Evolutionary conservation across 1,139 yeast genomes (phyloP), one percentile per base, ranked within the genome.

Genomic region (Debaryomyces sp.): DNA sequence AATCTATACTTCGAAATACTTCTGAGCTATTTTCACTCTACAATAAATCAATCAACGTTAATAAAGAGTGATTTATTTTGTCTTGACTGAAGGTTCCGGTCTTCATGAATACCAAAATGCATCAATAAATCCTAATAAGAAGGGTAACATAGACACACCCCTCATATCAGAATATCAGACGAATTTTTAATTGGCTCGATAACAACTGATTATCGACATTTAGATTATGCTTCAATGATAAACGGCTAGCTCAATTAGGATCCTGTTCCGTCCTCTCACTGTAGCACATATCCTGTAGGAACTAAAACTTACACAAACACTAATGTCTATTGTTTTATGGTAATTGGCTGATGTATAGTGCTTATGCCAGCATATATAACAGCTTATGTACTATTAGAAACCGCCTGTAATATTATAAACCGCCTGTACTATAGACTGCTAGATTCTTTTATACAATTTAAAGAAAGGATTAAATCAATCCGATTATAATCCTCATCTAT

Each of bases 141-240:
- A 41, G 17, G 13, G 43, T 21, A n/a, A 6, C 10, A 15, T n/a
- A 22, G 10, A 6, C 8, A 29, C 36, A 32, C 47, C 47, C 21
- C 24, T 32, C 18, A 4, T 29, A 44, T 13, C 43, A 13, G 21
- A 21, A 44, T 44, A 44, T 23, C 39, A 30, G 30, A 6, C 26
- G 15, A 13, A 21, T 10, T 10, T 30, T 13, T 44, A 12, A 44
- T 44, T 44, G 47, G 47, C 23, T 44, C 41, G 47, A 44, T 44
- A 44, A 44, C 37, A 23, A 32, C 26, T 27, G 26, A 39, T 27
- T 39, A 39, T 13, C 17, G 24, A 34, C 22, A n/a, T 34, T 5
- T 34, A 35, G 38, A 21, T 21, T 35, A 34, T 34, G 37, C 38
- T 35, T 35, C 26, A 35, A 17, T 35, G 38, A 18, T 21, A 35